phyloP scores from a whole-genome alignment of 805 yeast genomes.

The Wickerhamiella lipophila region DNA sequence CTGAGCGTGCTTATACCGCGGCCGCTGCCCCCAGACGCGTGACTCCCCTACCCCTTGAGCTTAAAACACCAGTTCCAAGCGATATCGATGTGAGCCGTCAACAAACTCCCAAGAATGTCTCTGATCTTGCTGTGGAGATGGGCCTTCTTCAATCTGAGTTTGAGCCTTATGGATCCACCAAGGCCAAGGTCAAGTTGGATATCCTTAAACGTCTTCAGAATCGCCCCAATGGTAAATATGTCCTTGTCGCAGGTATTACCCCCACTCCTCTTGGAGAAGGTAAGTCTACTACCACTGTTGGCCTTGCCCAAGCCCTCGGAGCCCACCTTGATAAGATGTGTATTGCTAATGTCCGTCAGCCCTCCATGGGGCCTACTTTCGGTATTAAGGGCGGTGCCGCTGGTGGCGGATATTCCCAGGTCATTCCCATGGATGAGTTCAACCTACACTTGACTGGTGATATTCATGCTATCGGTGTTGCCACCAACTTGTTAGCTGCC shows the following conservation, averaged over 20 bases:
- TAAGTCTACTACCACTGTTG: slow-evolving; percentile 90
- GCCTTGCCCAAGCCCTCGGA: slow-evolving; percentile 91
- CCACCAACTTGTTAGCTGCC: slow-evolving; percentile 87
- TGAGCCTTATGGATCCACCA: slow-evolving; percentile 78
- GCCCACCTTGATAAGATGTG: slow-evolving; percentile 75
- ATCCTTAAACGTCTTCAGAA: slow-evolving; percentile 53
- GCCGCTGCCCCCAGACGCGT: slow-evolving; percentile 36
- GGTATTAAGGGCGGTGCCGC: slow-evolving; percentile 99
- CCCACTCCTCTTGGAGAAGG: slow-evolving; percentile 99
- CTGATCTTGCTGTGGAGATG: slow-evolving; percentile 61
- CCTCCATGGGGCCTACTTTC: slow-evolving; percentile 97
- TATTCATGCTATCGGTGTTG: slow-evolving; percentile 90
- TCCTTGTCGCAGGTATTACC: slow-evolving; percentile 92
- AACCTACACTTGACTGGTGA: slow-evolving; percentile 97
- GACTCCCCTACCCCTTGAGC: slow-evolving; percentile 43
- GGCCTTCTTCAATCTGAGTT: slow-evolving; percentile 70
- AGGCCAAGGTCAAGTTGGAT: slow-evolving; percentile 72
- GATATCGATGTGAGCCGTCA: slow-evolving; percentile 83
- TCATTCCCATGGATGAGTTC: slow-evolving; percentile 97
- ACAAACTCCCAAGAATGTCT: slow-evolving; percentile 75
- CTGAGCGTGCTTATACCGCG: slow-evolving; percentile 35
- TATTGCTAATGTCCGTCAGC: slow-evolving; percentile 93
- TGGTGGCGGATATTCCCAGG: slow-evolving; percentile 97
- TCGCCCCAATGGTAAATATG: slow-evolving; percentile 66
- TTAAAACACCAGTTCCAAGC: slow-evolving; percentile 65